Conservation (phyloP, 2,329 filamentous ascomycete species). For the Aspergillus sp. region DNA sequence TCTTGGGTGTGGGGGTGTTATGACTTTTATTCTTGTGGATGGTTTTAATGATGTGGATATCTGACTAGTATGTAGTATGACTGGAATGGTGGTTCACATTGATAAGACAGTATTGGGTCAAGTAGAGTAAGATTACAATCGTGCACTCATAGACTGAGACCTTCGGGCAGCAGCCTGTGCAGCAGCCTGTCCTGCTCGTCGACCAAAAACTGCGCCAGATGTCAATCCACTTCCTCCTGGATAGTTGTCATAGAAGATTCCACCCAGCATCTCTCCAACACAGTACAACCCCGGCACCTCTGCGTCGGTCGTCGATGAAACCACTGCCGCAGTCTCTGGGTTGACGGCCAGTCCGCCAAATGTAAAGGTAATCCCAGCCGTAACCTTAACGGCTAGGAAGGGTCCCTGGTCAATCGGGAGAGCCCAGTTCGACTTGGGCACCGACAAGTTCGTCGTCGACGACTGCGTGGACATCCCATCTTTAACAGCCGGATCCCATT, state of each 20-base stretch:
- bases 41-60: too few species aligned
- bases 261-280: constrained; percentile 63
- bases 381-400: constrained; percentile 60
- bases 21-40: too few species aligned
- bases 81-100: too few species aligned
- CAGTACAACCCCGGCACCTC: constrained; percentile 56
- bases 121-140: too few species aligned
- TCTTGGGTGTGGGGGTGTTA: too few species aligned
- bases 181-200: constrained; percentile 38
- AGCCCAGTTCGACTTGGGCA: constrained; percentile 65
- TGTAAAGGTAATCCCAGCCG: constrained; percentile 63
- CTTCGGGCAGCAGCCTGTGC: constrained; percentile 8
- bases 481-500: constrained; percentile 57
- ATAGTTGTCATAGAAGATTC: constrained; percentile 60
- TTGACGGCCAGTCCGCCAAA: constrained; percentile 61
- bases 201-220: constrained; percentile 52
- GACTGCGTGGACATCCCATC: constrained; percentile 61
- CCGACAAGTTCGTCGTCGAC: constrained; percentile 31
- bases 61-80: too few species aligned
- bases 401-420: constrained; percentile 53
- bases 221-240: constrained; percentile 60
- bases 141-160: too few species aligned
- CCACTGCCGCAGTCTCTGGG: constrained; percentile 49
- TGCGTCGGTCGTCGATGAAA: constrained; percentile 41
- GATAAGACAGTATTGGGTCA: too few species aligned